phyloP scores from a whole-genome alignment of 768 basidiomycete genomes.

The Clitopilus passeckerianus region DNA sequence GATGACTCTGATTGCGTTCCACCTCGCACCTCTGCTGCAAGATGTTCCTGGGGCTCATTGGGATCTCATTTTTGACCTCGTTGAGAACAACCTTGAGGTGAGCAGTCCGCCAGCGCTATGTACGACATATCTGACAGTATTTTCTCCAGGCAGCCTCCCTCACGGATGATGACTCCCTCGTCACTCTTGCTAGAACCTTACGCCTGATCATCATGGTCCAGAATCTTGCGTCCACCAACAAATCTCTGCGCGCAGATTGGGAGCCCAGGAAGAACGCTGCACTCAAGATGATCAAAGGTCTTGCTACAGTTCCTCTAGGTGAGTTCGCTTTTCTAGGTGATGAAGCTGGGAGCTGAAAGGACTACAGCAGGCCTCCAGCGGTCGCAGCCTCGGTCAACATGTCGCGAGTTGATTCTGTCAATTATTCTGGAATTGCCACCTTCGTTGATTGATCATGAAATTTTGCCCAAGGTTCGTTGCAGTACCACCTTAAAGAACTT shows the following conservation, averaged over 20 bases:
- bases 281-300: slow-evolving; percentile 53
- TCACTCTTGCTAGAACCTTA: slow-evolving; percentile 66
- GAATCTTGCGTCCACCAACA: slow-evolving; percentile 70
- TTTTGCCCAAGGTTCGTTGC: slow-evolving; percentile 51
- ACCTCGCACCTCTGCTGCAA: slow-evolving; percentile 85
- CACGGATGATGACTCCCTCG: slow-evolving; percentile 51
- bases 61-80: slow-evolving; percentile 86
- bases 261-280: slow-evolving; percentile 46
- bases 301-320: slow-evolving; percentile 56
- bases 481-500: slow-evolving; percentile 5
- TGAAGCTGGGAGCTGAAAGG: too few species aligned
- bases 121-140: background rate
- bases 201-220: slow-evolving; percentile 61
- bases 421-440: slow-evolving; percentile 64
- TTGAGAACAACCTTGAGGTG: slow-evolving; percentile 89
- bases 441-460: slow-evolving; percentile 56
- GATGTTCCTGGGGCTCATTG: slow-evolving; percentile 85
- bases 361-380: slow-evolving; percentile 17
- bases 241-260: slow-evolving; percentile 67
- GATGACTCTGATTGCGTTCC: slow-evolving; percentile 68
- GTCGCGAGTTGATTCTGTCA: slow-evolving; percentile 62
- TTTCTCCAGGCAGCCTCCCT: slow-evolving; percentile 51
- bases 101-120: slow-evolving; percentile 8
- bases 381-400: slow-evolving; percentile 61
- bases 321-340: slow-evolving; percentile 12